Evolutionary conservation across 164 flowering plant genomes (phyloP).

Genomic region (Chloranthus sessilifolius): DNA sequence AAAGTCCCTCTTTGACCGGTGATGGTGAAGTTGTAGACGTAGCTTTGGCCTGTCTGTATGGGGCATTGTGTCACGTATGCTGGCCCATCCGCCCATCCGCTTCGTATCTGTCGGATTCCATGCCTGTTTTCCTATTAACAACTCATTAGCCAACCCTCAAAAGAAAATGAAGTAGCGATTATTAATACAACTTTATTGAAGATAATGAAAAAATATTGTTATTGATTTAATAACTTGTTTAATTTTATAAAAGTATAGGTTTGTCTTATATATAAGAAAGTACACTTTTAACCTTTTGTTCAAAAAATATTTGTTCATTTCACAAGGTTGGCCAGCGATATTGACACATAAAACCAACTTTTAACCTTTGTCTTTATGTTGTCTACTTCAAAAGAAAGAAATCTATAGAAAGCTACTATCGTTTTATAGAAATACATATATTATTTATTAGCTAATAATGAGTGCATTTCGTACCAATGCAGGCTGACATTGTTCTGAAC

Average conservation of each 20-base stretch:
- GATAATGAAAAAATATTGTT: background rate
- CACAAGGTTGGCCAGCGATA: too few relatives aligned
- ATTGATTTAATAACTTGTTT: background rate
- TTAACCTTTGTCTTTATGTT: too few relatives aligned
- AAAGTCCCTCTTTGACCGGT: conserved; percentile 58
- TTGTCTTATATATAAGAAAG: background rate
- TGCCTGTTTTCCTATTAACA: conserved; percentile 48
- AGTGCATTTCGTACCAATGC: conserved; percentile 24
- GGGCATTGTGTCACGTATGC: conserved; percentile 57
- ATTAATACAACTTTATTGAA: background rate
- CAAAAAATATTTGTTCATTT: too few relatives aligned
- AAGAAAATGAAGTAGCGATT: background rate
- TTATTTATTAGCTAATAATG: background rate
- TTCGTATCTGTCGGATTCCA: conserved; percentile 45
- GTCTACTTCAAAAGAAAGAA: too few relatives aligned
- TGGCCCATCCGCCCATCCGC: conserved; percentile 60
- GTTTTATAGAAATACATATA: too few relatives aligned
- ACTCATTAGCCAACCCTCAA: background rate
- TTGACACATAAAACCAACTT: too few relatives aligned
- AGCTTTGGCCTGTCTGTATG: conserved; percentile 43
- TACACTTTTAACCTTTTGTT: background rate
- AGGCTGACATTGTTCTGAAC: conserved; percentile 26
- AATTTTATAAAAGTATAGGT: background rate
- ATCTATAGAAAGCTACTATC: too few relatives aligned
- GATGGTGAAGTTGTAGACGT: conserved; percentile 47